Evolutionary conservation across 2,329 filamentous ascomycete species (phyloP), one percentile per base, ranked within the genome.

Genomic region (Camillea tinctor): DNA sequence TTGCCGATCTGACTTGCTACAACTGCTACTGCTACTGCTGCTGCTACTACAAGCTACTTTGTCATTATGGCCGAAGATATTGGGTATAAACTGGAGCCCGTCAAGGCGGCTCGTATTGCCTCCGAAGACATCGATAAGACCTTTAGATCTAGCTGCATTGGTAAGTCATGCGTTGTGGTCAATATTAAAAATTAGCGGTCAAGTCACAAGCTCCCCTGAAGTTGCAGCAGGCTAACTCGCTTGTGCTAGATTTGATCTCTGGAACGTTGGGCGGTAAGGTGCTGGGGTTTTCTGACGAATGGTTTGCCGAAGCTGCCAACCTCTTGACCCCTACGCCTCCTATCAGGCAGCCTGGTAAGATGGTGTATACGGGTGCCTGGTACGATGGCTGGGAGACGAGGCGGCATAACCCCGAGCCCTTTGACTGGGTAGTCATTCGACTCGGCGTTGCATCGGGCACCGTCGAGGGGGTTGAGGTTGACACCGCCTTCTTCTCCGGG

Each of bases 401-500:
- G 55, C 78, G 87, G 64, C 87, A 90, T 76, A 90, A 90, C 73
- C 70, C 79, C 11, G 83, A 81, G 61, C 79, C 83, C 0, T 89
- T 88, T 67, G 87, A 90, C 77, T 90, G 86, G 81, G 87, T 87
- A 20, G 79, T 89, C 61, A 81, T 89, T 62, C 83, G 86, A 58
- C 79, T 90, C 5, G 87, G 87, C 53, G 87, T 90, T 44, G 84
- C 89, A 9, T 91, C 88, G 1, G 91, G 90, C 52, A 88, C 81
- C 17, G 84, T 94, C 24, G 82, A 85, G 61, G 91, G 91, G 17
- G 79, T 93, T 53, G 91, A 94, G 76, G 82, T 94, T 64, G 90
- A 94, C 76, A 94, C 91, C 2, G 86, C 89, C 54, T 91, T 88
- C 79, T 95, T 94, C 81, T 87, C 84, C 61, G 91, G 91, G 61